phyloP scores from a whole-genome alignment of 768 basidiomycete species.

The Amanita inopinata region DNA sequence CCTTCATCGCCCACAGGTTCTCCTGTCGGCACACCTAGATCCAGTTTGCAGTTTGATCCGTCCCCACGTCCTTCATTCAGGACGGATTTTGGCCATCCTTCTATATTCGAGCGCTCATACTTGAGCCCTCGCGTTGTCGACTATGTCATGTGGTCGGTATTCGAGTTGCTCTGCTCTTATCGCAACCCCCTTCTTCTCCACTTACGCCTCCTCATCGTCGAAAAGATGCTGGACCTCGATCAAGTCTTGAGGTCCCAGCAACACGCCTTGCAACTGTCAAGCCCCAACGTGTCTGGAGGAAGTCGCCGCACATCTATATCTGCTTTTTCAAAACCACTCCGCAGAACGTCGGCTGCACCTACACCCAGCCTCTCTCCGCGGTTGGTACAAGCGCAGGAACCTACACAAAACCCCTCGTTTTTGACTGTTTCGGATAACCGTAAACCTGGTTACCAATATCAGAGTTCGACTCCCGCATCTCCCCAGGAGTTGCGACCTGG shows the following conservation, averaged over 20 bases:
- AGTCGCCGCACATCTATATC: slow-evolving; percentile 39
- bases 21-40: slow-evolving; percentile 41
- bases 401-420: slow-evolving; percentile 13
- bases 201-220: slow-evolving; percentile 55
- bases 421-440: slow-evolving; percentile 13
- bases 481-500: slow-evolving; percentile 20
- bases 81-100: slow-evolving; percentile 18
- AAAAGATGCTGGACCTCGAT: slow-evolving; percentile 49
- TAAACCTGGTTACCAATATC: slow-evolving; percentile 21
- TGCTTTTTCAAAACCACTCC: slow-evolving; percentile 47
- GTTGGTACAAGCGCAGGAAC: slow-evolving; percentile 19
- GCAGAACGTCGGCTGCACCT: slow-evolving; percentile 29
- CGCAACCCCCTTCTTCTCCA: slow-evolving; percentile 56
- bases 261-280: slow-evolving; percentile 11
- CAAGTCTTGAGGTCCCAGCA: slow-evolving; percentile 33
- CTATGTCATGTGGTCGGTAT: slow-evolving; percentile 62
- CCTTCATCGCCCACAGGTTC: slow-evolving; percentile 45
- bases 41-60: slow-evolving; percentile 31
- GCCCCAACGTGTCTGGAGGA: slow-evolving; percentile 18
- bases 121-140: slow-evolving; percentile 51
- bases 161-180: slow-evolving; percentile 56
- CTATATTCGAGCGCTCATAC: slow-evolving; percentile 14
- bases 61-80: slow-evolving; percentile 19
- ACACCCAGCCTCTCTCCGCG: slow-evolving; percentile 39
- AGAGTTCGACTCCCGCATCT: slow-evolving; percentile 19